Percentiles rank a stretch among this genome's conserved stretches.
Evolutionary conservation across 2,329 filamentous ascomycete genomes (phyloP).

Genomic region (Neofusicoccum ribis): DNA sequence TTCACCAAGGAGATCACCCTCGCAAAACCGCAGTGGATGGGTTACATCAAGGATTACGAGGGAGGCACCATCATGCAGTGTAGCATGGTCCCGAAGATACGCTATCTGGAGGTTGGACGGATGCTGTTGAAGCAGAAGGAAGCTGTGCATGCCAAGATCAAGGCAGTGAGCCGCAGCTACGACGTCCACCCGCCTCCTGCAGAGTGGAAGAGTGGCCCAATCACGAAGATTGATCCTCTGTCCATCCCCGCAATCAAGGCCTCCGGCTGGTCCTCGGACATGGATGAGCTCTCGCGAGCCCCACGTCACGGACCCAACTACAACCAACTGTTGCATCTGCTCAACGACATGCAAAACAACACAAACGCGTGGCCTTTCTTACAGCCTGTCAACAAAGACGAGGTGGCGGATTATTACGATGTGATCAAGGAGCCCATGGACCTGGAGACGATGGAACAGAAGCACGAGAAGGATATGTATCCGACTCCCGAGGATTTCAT

Average conservation of each 20-base stretch:
- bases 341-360: conserved; percentile 95
- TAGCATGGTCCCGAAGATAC: conserved; percentile 90
- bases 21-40: conserved; percentile 92
- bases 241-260: conserved; percentile 82
- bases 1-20: conserved; percentile 98
- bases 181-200: conserved; percentile 81
- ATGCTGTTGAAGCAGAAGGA: conserved; percentile 99
- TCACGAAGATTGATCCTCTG: conserved; percentile 76
- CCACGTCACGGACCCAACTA: conserved; percentile 96
- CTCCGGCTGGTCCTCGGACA: conserved; percentile 93
- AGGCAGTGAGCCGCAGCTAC: conserved; percentile 85
- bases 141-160: conserved; percentile 90
- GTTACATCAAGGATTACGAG: conserved; percentile 99
- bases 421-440: conserved; percentile 99
- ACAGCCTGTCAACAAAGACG: conserved; percentile 88
- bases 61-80: conserved; percentile 99
- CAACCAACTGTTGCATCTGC: conserved; percentile 85
- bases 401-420: conserved; percentile 98
- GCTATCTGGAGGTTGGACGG: conserved; percentile 87
- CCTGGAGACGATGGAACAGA: conserved; percentile 89
- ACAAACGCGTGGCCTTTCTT: conserved; percentile 92
- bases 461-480: conserved; percentile 92
- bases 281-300: conserved; percentile 94
- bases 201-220: conserved; percentile 68
- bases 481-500: conserved; percentile 89